Conservation (phyloP, 371 early-diverging fungal species). For the Phascolomyces articulosus region DNA sequence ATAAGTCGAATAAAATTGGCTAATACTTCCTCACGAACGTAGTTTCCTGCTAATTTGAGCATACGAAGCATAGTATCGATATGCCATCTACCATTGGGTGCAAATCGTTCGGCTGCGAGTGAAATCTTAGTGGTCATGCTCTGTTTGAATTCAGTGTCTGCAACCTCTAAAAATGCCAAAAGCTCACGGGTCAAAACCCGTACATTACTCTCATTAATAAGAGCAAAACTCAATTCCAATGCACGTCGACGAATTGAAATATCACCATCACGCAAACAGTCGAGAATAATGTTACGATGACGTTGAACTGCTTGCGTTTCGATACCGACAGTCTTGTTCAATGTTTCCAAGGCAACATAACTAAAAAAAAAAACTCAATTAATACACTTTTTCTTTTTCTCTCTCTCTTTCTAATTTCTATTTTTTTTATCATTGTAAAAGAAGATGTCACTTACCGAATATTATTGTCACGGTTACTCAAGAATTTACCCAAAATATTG, state of each 20-base stretch:
- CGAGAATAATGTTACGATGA: conserved; percentile 93
- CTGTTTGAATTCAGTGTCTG: conserved; percentile 90
- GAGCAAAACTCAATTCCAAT: conserved; percentile 92
- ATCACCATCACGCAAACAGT: conserved; percentile 95
- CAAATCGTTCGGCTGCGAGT: conserved; percentile 84
- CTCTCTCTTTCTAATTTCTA: background rate
- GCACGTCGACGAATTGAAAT: conserved; percentile 97
- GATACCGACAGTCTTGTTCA: conserved; percentile 86
- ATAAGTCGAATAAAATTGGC: conserved; percentile 72
- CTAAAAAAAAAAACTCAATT: conserved; percentile 33
- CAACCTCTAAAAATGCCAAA: conserved; percentile 88
- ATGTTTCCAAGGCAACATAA: conserved; percentile 94
- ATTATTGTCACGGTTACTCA: conserved; percentile 95
- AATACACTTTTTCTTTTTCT: background rate
- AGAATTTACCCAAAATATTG: conserved; percentile 95
- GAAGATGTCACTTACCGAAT: conserved; percentile 67
- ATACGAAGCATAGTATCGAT: conserved; percentile 94
- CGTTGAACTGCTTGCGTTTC: conserved; percentile 96
- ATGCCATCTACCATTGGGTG: conserved; percentile 95
- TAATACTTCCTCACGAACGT: conserved; percentile 75
- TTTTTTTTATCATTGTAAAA: background rate
- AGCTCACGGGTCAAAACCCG: conserved; percentile 94
- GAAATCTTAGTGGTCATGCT: conserved; percentile 90
- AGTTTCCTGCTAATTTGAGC: conserved; percentile 77
- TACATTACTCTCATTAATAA: conserved; percentile 91